A percentile compares a stretch with the other conserved stretches of the same genome.
These are phyloP conservation scores for Sporisorium scitamineum DNA, from an alignment of 1,284 basidiomycete genomes.

Conservation along the genomic window DNA sequence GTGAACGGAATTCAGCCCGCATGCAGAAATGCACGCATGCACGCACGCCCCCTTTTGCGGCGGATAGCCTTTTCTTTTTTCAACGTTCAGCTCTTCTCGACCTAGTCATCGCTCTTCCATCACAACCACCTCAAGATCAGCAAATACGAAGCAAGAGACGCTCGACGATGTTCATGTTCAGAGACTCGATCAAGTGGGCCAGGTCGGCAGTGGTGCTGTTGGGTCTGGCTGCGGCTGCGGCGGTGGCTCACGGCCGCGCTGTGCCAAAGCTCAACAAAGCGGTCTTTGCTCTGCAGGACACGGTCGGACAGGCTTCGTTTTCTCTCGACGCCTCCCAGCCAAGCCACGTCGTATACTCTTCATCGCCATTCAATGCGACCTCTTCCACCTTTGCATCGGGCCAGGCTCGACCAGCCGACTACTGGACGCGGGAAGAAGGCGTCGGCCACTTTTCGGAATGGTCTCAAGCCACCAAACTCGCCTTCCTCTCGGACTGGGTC, in stretches of 20 bases:
- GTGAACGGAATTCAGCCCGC: background rate
- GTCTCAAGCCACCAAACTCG: conserved; percentile 62
- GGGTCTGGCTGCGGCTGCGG: background rate
- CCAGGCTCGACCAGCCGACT: conserved; percentile 12
- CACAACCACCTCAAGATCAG: background rate
- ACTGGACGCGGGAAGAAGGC: conserved; percentile 52
- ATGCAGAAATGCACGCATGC: background rate
- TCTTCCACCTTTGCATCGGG: conserved; percentile 2
- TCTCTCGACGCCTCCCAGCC: background rate
- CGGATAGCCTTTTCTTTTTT: background rate
- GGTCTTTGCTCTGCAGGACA: conserved; percentile 13
- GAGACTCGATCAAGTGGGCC: background rate
- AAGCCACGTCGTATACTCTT: background rate
- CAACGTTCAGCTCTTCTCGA: background rate
- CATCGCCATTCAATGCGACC: conserved; percentile 1
- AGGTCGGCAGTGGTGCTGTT: background rate
- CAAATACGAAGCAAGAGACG: background rate
- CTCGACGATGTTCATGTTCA: conserved; percentile 4
- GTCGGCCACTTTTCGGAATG: conserved; percentile 68
- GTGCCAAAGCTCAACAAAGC: conserved; percentile 11
- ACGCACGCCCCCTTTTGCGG: conserved; percentile 6
- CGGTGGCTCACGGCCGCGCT: conserved; percentile 15
- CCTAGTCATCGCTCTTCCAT: background rate
- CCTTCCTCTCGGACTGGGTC: conserved; percentile 63
- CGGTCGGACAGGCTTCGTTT: background rate